Evolutionary conservation across 2,329 filamentous ascomycete genomes (phyloP).

Genomic region (Clarireedia monteithiana): DNA sequence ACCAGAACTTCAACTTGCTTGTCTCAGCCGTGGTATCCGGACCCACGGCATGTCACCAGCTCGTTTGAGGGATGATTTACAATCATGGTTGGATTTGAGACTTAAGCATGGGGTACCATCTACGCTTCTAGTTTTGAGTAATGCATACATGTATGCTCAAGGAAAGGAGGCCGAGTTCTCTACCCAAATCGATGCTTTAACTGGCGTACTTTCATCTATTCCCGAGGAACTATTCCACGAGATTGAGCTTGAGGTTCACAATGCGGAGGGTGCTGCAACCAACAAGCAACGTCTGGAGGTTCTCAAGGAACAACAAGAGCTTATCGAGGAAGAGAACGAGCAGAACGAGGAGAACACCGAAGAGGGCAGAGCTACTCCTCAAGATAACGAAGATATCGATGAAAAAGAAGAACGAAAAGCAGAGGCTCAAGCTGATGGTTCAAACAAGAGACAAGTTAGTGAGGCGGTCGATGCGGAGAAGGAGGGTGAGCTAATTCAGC

Average conservation of each 20-base stretch:
- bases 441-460: constrained; percentile 40
- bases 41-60: constrained; percentile 88
- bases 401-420: constrained; percentile 73
- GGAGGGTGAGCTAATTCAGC: constrained; percentile 39
- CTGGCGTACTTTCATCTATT: constrained; percentile 86
- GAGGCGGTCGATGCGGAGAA: constrained; percentile 50
- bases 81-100: constrained; percentile 89
- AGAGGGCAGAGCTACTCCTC: constrained; percentile 64
- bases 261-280: constrained; percentile 89
- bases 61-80: constrained; percentile 78
- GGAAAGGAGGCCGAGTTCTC: constrained; percentile 75
- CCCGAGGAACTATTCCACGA: constrained; percentile 99
- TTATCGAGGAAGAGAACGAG: constrained; percentile 94
- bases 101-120: constrained; percentile 94
- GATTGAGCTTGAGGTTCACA: constrained; percentile 97
- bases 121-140: constrained; percentile 89
- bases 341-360: constrained; percentile 78
- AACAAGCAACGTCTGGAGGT: constrained; percentile 99
- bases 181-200: constrained; percentile 85
- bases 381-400: constrained; percentile 88
- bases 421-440: constrained; percentile 38
- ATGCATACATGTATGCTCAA: constrained; percentile 94
- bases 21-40: constrained; percentile 83
- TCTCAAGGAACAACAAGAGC: constrained; percentile 93
- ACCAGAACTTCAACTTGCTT: constrained; percentile 83